A percentile compares a stretch with the other conserved stretches of the same genome.
Evolutionary conservation across 257 asterid genomes (phyloP).

Genomic region (Mitragyna speciosa): DNA sequence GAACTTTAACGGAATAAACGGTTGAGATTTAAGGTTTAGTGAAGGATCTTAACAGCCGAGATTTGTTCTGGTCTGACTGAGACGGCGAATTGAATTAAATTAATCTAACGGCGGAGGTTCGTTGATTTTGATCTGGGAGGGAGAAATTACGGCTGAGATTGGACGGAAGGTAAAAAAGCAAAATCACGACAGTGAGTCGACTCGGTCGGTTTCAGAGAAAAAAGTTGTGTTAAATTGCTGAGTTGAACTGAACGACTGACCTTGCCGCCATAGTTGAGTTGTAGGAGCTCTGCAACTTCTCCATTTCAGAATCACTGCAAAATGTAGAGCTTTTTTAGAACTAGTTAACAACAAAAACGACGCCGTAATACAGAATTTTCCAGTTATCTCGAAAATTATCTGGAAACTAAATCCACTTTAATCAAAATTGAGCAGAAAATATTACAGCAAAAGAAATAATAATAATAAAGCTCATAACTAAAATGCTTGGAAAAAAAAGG

Average conservation of each 20-base stretch:
- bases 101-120: constrained; percentile 45
- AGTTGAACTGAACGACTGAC: constrained; percentile 30
- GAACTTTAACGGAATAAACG: constrained; percentile 40
- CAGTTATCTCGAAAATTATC: too few species aligned
- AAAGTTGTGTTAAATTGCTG: constrained; percentile 8
- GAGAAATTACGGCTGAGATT: constrained; percentile 39
- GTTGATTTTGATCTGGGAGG: constrained; percentile 15
- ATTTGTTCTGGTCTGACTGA: constrained; percentile 23
- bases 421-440: too few species aligned
- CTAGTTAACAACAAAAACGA: not conserved
- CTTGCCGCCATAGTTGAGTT: constrained; percentile 78
- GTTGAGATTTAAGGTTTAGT: constrained; percentile 40
- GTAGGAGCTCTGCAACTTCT: constrained; percentile 52
- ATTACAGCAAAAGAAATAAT: not conserved
- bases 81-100: constrained; percentile 9
- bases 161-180: constrained; percentile 9
- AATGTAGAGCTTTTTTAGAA: constrained; percentile 8
- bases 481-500: not conserved
- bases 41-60: constrained; percentile 47
- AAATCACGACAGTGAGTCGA: constrained; percentile 26
- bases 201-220: constrained; percentile 20
- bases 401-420: too few species aligned
- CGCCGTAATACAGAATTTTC: not conserved
- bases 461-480: not conserved
- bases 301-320: constrained; percentile 47